A percentile compares a stretch with the other conserved stretches of the same genome.
These are phyloP conservation scores for Sarocladium brachiariae DNA, from an alignment of 2,329 filamentous ascomycete species.

Conservation along the genomic window DNA sequence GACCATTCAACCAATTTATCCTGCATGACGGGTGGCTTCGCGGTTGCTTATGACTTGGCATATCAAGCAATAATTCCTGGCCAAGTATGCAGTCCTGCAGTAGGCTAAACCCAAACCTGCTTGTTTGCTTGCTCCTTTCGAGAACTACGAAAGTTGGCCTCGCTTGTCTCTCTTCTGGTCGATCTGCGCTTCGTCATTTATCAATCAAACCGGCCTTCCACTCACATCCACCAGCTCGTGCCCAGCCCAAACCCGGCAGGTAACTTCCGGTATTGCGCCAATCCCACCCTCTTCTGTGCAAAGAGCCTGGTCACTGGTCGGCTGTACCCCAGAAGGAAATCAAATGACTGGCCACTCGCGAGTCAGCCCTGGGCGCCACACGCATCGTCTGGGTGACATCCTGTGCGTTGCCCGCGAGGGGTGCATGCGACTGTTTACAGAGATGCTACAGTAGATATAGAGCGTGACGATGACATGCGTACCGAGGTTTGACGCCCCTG, in stretches of 20 bases:
- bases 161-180: background rate
- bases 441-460: background rate
- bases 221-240: slow-evolving; percentile 1
- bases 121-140: background rate
- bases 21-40: background rate
- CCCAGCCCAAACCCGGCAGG: slow-evolving; percentile 1
- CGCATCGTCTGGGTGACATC: background rate
- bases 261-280: background rate
- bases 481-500: slow-evolving; percentile 1
- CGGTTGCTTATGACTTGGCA: background rate
- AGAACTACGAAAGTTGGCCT: no score
- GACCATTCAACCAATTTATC: background rate
- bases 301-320: background rate
- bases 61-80: no score
- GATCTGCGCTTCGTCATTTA: background rate
- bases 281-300: background rate
- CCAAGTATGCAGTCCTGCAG: background rate
- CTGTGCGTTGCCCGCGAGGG: background rate
- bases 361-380: background rate
- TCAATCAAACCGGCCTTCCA: slow-evolving; percentile 6
- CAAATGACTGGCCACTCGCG: slow-evolving; percentile 1
- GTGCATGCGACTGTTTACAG: background rate
- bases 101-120: background rate
- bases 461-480: background rate
- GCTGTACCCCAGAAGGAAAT: background rate